Percentiles rank a stretch among this genome's conserved stretches.
These are phyloP conservation scores for Corylus americana DNA, from an alignment of 306 rosid genomes.

Conservation along the genomic window DNA sequence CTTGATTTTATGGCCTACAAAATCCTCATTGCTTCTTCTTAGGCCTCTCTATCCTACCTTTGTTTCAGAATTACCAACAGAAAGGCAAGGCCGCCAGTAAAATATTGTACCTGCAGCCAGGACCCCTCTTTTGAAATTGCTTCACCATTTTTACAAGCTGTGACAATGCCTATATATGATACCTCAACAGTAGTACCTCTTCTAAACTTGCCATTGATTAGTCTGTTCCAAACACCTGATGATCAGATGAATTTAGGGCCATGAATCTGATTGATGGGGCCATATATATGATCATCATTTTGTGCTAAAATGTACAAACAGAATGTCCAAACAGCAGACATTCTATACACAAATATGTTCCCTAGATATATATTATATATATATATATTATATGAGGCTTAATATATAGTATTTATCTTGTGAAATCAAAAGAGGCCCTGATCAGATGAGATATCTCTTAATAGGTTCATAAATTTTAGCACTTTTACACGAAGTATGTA, in stretches of 20 bases:
- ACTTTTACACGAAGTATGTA: too few species aligned
- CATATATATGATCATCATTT: too few species aligned
- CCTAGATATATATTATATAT: too few species aligned
- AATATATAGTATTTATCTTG: too few species aligned
- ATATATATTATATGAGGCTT: too few species aligned
- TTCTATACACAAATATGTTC: too few species aligned
- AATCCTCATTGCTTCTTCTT: constrained; percentile 6
- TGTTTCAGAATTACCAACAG: constrained; percentile 19
- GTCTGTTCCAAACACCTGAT: constrained; percentile 49
- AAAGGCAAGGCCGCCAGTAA: constrained; percentile 15
- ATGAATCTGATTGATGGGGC: constrained; percentile 26
- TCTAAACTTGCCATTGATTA: constrained; percentile 35
- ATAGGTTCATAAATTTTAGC: too few species aligned
- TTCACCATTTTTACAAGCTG: constrained; percentile 21
- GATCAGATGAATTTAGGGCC: constrained; percentile 23
- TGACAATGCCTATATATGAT: not conserved
- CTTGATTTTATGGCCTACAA: constrained; percentile 10
- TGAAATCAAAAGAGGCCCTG: too few species aligned
- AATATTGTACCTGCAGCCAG: constrained; percentile 21
- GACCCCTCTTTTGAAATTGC: constrained; percentile 34
- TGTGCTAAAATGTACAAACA: too few species aligned
- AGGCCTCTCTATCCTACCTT: constrained; percentile 27
- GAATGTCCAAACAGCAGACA: too few species aligned
- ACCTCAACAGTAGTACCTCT: too few species aligned
- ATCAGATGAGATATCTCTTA: too few species aligned